Evolutionary conservation across 345 rosid species (phyloP).

Genomic region (Pseudoturritis turrita): DNA sequence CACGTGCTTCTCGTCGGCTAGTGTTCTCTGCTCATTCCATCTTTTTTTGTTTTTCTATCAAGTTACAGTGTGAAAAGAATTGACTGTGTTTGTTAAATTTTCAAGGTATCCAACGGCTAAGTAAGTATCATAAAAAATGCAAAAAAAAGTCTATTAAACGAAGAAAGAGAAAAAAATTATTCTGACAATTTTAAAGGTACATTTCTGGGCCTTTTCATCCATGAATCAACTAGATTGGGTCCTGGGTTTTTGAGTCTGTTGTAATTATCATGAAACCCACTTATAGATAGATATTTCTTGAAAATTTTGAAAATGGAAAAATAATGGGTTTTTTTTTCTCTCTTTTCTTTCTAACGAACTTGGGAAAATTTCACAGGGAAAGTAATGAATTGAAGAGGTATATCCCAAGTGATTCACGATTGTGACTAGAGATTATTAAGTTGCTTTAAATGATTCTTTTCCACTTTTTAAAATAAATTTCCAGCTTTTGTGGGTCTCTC

Average conservation of each 20-base stretch:
- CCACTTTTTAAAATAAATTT: background rate
- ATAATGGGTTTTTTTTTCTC: background rate
- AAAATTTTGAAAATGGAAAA: background rate
- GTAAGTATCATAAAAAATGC: background rate
- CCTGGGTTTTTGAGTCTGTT: slow-evolving; percentile 15
- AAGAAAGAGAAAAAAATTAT: background rate
- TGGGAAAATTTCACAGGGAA: slow-evolving; percentile 10
- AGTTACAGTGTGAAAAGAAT: slow-evolving; percentile 24
- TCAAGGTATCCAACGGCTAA: slow-evolving; percentile 23
- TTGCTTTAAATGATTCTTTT: slow-evolving; percentile 31
- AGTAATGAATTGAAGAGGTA: slow-evolving; percentile 25
- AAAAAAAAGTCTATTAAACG: background rate
- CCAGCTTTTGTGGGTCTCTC: slow-evolving; percentile 35
- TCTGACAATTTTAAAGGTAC: slow-evolving; percentile 21
- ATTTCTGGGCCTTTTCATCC: slow-evolving; percentile 21
- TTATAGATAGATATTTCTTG: slow-evolving; percentile 1
- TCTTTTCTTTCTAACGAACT: slow-evolving; percentile 10
- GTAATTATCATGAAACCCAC: slow-evolving; percentile 30
- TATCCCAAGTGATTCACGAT: slow-evolving; percentile 21
- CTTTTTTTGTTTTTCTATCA: background rate
- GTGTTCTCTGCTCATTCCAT: slow-evolving; percentile 21
- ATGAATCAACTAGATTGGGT: slow-evolving; percentile 26
- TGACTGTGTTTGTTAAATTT: slow-evolving; percentile 4
- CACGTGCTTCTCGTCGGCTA: slow-evolving; percentile 33
- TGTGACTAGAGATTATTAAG: slow-evolving; percentile 30